phyloP scores from a whole-genome alignment of 2,329 filamentous ascomycete genomes.

The Helicocarpus griseus region DNA sequence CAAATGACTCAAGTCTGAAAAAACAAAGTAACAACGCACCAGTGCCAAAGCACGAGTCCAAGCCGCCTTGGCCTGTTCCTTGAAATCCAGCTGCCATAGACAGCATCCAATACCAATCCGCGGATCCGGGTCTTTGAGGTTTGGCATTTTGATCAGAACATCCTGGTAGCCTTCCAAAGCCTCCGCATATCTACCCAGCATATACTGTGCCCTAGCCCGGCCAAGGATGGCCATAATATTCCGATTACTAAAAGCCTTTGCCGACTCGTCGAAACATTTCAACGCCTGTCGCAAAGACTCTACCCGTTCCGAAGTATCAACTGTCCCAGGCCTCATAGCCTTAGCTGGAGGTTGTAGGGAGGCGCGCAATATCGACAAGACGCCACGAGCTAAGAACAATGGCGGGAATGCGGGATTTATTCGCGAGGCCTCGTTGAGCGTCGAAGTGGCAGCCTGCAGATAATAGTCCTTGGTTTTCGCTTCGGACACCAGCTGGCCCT shows the following conservation, averaged over 20 bases:
- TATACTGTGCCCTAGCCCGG: slow-evolving; percentile 76
- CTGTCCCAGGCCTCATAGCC: slow-evolving; percentile 48
- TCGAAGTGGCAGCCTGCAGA: slow-evolving; percentile 79
- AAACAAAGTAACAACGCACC: slow-evolving; percentile 30
- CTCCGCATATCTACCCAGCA: slow-evolving; percentile 75
- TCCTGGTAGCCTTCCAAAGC: slow-evolving; percentile 79
- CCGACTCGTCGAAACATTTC: slow-evolving; percentile 91
- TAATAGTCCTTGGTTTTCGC: slow-evolving; percentile 89
- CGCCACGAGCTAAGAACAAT: slow-evolving; percentile 81
- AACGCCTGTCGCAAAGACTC: slow-evolving; percentile 76
- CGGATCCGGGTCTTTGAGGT: slow-evolving; percentile 84
- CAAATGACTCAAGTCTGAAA: neutral
- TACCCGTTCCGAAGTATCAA: slow-evolving; percentile 59
- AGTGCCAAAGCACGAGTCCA: slow-evolving; percentile 85
- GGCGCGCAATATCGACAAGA: slow-evolving; percentile 76
- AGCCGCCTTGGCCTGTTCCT: slow-evolving; percentile 79
- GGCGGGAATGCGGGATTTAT: slow-evolving; percentile 89
- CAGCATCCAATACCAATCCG: slow-evolving; percentile 94
- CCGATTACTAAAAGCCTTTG: slow-evolving; percentile 69
- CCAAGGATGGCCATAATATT: slow-evolving; percentile 92
- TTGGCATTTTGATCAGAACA: slow-evolving; percentile 73
- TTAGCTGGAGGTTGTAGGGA: slow-evolving; percentile 72
- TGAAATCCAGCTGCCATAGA: slow-evolving; percentile 92
- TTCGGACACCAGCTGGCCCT: slow-evolving; percentile 57
- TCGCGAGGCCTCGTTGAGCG: slow-evolving; percentile 87